Evolutionary conservation across 148 eudicot species (phyloP).

Genomic region (Mesembryanthemum crystallinum): DNA sequence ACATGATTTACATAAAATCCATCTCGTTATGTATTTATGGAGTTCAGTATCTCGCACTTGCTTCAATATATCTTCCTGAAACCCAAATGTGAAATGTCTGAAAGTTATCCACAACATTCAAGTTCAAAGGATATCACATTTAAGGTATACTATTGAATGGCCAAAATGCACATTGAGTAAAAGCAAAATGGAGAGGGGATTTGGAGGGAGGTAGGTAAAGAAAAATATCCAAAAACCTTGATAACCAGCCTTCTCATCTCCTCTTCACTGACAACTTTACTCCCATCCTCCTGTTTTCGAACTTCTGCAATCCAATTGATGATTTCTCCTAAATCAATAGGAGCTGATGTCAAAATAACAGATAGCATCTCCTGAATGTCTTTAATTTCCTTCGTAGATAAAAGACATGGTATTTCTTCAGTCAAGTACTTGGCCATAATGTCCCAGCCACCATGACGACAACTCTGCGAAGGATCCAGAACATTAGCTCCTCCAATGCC

Average conservation of each 20-base stretch:
- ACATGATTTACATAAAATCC: slow-evolving; percentile 27
- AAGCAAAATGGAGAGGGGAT: background rate
- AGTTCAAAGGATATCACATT: slow-evolving; percentile 1
- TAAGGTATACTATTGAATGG: background rate
- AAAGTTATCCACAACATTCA: background rate
- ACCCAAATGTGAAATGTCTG: slow-evolving; percentile 14
- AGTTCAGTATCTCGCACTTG: slow-evolving; percentile 47
- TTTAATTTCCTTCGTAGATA: slow-evolving; percentile 34
- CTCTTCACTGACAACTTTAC: slow-evolving; percentile 32
- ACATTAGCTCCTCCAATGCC: slow-evolving; percentile 3
- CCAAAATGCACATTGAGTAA: background rate
- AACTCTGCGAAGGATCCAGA: slow-evolving; percentile 32
- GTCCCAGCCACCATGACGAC: slow-evolving; percentile 39
- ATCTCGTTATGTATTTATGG: slow-evolving; percentile 28
- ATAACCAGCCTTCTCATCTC: slow-evolving; percentile 36
- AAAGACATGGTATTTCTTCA: slow-evolving; percentile 32
- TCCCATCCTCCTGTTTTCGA: slow-evolving; percentile 34
- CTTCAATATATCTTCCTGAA: slow-evolving; percentile 44
- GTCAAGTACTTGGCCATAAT: slow-evolving; percentile 36
- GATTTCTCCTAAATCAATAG: slow-evolving; percentile 32
- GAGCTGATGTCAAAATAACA: slow-evolving; percentile 35
- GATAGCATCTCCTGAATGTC: slow-evolving; percentile 38
- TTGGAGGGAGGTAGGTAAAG: background rate
- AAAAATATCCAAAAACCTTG: slow-evolving; percentile 29
- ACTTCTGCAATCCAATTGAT: slow-evolving; percentile 56